Conservation (phyloP, 257 asterid genomes). For the Asclepias syriaca region DNA sequence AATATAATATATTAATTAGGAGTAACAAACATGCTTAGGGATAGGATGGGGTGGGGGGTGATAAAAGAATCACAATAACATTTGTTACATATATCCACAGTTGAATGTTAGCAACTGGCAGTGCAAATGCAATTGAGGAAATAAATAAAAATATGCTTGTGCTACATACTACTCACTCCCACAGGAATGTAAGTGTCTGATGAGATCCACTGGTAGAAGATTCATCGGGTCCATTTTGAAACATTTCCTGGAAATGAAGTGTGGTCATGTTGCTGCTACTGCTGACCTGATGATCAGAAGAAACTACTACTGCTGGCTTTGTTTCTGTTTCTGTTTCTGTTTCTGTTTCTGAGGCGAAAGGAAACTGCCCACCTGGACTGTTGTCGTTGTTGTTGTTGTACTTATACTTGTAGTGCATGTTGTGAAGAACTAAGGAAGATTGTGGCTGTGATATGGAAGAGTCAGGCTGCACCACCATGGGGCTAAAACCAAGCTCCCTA, state of each 20-base stretch:
- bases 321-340: constrained; percentile 28
- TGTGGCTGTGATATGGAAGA: constrained; percentile 27
- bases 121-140: not conserved
- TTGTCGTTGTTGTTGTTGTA: not conserved
- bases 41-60: not conserved
- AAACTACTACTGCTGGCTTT: constrained; percentile 23
- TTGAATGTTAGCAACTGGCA: not conserved
- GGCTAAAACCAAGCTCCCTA: constrained; percentile 49
- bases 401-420: constrained; percentile 25
- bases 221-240: constrained; percentile 44
- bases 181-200: constrained; percentile 72
- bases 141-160: no score
- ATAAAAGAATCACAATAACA: constrained; percentile 12
- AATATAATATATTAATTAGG: not conserved
- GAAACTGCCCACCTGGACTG: constrained; percentile 32
- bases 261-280: constrained; percentile 19
- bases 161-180: constrained; percentile 60
- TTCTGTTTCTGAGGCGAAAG: constrained; percentile 30
- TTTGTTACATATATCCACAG: constrained; percentile 12
- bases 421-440: constrained; percentile 26
- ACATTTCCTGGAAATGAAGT: constrained; percentile 47
- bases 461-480: constrained; percentile 35
- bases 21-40: not conserved
- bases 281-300: constrained; percentile 22
- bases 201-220: constrained; percentile 54